Conservation (phyloP, 352 stramenopile genomes). For the Blastocystis sp. region DNA sequence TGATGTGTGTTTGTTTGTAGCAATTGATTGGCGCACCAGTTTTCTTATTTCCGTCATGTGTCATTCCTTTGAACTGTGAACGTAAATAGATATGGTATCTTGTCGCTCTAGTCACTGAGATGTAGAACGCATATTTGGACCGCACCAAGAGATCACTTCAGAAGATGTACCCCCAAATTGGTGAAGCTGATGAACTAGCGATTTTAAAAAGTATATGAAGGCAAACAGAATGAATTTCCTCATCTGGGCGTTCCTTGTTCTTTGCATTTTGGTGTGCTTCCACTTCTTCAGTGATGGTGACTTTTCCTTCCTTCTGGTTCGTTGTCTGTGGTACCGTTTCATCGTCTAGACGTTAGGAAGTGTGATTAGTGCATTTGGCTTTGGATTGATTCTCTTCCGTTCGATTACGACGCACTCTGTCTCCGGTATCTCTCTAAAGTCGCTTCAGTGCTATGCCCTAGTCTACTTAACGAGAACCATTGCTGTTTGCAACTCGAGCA, state of each 20-base stretch:
- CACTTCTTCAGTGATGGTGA: conserved; percentile 88
- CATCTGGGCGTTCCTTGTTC: conserved; percentile 86
- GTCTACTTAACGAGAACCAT: conserved; percentile 75
- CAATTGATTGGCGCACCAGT: conserved; percentile 24
- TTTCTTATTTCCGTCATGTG: background rate
- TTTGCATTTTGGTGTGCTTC: conserved; percentile 83
- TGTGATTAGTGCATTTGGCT: conserved; percentile 73
- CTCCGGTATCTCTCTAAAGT: conserved; percentile 73
- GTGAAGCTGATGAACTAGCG: background rate
- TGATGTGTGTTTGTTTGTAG: background rate
- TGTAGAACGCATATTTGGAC: conserved; percentile 29
- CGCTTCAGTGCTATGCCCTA: conserved; percentile 74
- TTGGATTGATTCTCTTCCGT: conserved; percentile 76
- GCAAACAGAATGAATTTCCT: conserved; percentile 85
- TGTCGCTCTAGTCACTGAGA: background rate
- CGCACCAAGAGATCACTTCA: background rate
- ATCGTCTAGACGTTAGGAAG: conserved; percentile 70
- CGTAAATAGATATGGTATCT: background rate
- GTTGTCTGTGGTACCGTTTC: background rate
- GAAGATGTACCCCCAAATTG: background rate
- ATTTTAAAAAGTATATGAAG: conserved; percentile 61
- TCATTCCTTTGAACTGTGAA: conserved; percentile 16
- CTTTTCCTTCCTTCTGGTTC: conserved; percentile 93
- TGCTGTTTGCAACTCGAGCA: conserved; percentile 74
- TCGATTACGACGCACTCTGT: conserved; percentile 72